These are phyloP conservation scores for Geotrichum bryndzae DNA, from an alignment of 1,139 yeast species.

Conservation along the genomic window DNA sequence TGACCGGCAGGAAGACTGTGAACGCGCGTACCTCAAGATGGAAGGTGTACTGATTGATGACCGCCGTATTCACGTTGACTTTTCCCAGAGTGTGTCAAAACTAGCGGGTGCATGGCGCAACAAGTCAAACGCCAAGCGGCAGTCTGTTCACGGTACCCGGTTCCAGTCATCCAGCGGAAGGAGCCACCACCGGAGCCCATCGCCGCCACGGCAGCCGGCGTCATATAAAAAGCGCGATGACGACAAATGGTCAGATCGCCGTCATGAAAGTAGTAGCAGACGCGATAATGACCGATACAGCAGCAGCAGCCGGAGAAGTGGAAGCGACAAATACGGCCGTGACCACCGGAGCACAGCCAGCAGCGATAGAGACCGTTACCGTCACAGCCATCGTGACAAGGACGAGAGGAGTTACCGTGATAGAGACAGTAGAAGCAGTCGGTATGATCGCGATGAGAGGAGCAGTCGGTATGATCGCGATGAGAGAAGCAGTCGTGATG, in stretches of 20 bases:
- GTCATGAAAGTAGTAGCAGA: slow-evolving; percentile 12
- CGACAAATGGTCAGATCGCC: slow-evolving; percentile 9
- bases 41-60: slow-evolving; percentile 61
- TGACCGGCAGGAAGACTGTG: slow-evolving; percentile 45
- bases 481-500: slow-evolving; percentile 5
- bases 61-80: slow-evolving; percentile 57
- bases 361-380: not conserved
- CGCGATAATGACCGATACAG: slow-evolving; percentile 9
- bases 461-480: slow-evolving; percentile 7
- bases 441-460: slow-evolving; percentile 12
- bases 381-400: slow-evolving; percentile 14
- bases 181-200: not conserved
- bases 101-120: slow-evolving; percentile 24
- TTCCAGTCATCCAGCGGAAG: not conserved
- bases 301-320: not conserved
- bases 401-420: not conserved
- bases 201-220: not conserved
- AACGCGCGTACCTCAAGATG: slow-evolving; percentile 54
- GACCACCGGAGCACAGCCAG: not conserved
- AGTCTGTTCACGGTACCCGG: slow-evolving; percentile 15
- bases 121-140: slow-evolving; percentile 19
- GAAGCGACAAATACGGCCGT: not conserved
- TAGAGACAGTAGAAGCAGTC: slow-evolving; percentile 14
- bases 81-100: slow-evolving; percentile 49
- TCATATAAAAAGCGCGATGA: not conserved